phyloP scores from a whole-genome alignment of 2,329 filamentous ascomycete species.

The Phaeosphaeriaceae sp. region DNA sequence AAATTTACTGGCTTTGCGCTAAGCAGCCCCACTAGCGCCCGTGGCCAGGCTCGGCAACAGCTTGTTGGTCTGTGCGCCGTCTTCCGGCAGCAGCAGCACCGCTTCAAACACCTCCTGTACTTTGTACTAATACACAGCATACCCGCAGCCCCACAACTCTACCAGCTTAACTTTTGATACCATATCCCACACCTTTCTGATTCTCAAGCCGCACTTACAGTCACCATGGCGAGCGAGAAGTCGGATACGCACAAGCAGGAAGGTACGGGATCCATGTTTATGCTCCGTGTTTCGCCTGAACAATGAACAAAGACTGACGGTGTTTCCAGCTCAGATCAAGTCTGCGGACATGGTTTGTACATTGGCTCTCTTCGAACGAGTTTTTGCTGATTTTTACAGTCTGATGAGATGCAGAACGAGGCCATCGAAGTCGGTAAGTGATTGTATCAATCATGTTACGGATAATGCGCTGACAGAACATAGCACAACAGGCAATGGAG shows the following conservation, averaged over 20 bases:
- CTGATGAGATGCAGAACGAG: conserved; percentile 96
- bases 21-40: conserved; percentile 7
- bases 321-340: conserved; percentile 84
- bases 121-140: conserved; percentile 17
- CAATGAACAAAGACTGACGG: conserved; percentile 32
- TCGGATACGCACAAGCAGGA: conserved; percentile 64
- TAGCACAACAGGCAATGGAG: conserved; percentile 75
- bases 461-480: conserved; percentile 29
- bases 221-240: conserved; percentile 60
- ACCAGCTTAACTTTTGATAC: conserved; percentile 4
- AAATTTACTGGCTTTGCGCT: conserved; percentile 17
- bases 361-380: neutral
- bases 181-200: neutral
- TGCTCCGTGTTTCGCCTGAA: conserved; percentile 2
- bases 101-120: neutral
- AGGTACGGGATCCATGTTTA: conserved; percentile 55
- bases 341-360: conserved; percentile 91
- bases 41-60: conserved; percentile 4
- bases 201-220: neutral
- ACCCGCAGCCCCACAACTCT: conserved; percentile 18
- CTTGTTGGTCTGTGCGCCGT: neutral
- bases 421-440: conserved; percentile 90
- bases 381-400: conserved; percentile 61
- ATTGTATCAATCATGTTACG: conserved; percentile 10
- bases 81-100: neutral